phyloP scores from a whole-genome alignment of 208 protist species.

The Wallacemonas sp. region DNA sequence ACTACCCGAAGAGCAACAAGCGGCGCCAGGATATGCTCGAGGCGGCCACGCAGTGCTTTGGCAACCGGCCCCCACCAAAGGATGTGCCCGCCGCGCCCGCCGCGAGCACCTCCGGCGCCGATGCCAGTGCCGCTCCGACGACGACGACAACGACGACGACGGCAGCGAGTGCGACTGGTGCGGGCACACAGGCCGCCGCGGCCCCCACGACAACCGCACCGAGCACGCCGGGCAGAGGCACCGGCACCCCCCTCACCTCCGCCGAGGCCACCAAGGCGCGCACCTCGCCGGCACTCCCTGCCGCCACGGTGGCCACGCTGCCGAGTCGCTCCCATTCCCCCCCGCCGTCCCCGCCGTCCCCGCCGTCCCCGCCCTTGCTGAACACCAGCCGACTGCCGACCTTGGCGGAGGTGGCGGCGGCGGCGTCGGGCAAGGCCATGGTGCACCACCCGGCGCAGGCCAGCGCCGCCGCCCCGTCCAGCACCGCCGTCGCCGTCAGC shows the following conservation, averaged over 20 bases:
- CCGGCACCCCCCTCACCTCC: neutral
- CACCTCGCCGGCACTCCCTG: constrained; percentile 2
- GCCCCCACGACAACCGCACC: constrained; percentile 5
- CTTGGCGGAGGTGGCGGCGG: constrained; percentile 1
- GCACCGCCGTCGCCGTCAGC: neutral
- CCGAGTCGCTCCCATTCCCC: no score
- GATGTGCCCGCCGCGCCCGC: constrained; percentile 28
- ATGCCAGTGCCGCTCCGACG: neutral
- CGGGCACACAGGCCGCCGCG: constrained; percentile 7
- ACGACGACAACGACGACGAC: constrained; percentile 4
- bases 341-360: no score
- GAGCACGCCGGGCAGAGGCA: constrained; percentile 12
- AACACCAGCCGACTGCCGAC: neutral
- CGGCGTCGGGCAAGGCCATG: neutral
- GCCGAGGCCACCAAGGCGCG: neutral
- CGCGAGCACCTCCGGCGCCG: constrained; percentile 21
- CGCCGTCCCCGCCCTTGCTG: neutral
- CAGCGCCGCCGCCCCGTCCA: neutral
- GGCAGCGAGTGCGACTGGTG: constrained; percentile 2
- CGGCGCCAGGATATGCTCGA: constrained; percentile 86
- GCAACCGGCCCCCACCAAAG: constrained; percentile 52
- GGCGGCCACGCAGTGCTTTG: constrained; percentile 74
- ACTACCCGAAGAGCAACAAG: constrained; percentile 80
- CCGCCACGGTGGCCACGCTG: neutral
- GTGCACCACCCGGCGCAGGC: neutral